phyloP scores from a whole-genome alignment of 352 stramenopile species.

The Blastocystis sp. region DNA sequence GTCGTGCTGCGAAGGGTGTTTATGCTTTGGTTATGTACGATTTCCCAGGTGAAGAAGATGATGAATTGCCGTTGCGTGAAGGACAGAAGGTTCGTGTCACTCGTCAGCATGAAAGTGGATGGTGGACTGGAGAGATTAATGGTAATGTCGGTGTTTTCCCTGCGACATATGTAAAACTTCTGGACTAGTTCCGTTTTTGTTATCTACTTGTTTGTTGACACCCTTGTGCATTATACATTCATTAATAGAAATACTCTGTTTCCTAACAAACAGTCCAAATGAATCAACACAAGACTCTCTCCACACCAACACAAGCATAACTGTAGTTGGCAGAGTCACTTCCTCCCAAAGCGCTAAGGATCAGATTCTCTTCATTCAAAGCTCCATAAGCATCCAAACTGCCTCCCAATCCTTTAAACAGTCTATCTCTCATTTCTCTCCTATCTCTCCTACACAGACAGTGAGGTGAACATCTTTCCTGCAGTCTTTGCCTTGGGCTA shows the following conservation, averaged over 20 bases:
- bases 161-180: conserved; percentile 57
- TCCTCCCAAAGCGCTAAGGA: conserved; percentile 23
- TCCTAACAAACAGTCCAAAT: neutral
- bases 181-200: neutral
- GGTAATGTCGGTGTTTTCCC: conserved; percentile 58
- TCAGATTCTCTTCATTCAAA: conserved; percentile 37
- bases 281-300: neutral
- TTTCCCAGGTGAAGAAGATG: conserved; percentile 48
- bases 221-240: neutral
- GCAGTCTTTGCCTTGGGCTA: conserved; percentile 5
- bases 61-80: conserved; percentile 55
- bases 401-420: conserved; percentile 12
- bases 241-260: neutral
- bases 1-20: conserved; percentile 17
- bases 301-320: conserved; percentile 33
- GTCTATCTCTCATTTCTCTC: neutral
- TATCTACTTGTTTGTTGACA: neutral
- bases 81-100: conserved; percentile 61
- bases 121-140: conserved; percentile 60
- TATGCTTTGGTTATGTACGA: conserved; percentile 53
- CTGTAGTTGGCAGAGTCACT: conserved; percentile 38
- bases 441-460: neutral
- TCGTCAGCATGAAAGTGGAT: conserved; percentile 51
- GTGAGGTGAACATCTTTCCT: neutral
- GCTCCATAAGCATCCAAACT: conserved; percentile 13